Evolutionary conservation across 139 green algal genomes (phyloP), one percentile per base, ranked within the genome.

Genomic region (Tetraselmis chui): DNA sequence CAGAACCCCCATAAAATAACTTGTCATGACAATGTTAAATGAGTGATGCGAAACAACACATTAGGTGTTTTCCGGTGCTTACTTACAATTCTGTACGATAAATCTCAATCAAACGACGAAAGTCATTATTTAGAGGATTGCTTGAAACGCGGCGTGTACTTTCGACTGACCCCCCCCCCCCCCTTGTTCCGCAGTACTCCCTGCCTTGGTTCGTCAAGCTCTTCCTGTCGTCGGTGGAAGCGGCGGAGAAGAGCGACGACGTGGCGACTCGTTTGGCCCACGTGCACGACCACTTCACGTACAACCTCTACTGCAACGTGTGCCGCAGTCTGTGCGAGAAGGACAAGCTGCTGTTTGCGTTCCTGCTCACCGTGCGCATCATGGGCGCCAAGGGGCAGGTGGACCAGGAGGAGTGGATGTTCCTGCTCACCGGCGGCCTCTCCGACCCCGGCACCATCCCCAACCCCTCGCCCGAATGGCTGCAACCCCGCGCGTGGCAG

Each of bases 311-410:
- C 86, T 78, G 89, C 82, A 95, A 95, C 76, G 91, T 95, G 30
- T 92, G 86, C 86, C 82, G 90, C 77, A 93, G 87, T 0, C 82
- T 95, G 24, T 95, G 94, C 90, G 92, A 95, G 90, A 93, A 93
- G 90, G 92, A 94, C 89, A 95, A 95, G 90, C 90, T 95, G 82
- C 83, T 94, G 75, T 95, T 95, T 85, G 87, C 91, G 1, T 95
- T 95, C 88, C 84, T 94, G 81, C 88, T 95, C 31, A 88, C 85
- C 76, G 79, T 82, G 23, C 85, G 91, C 79, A 93, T 97, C 80
- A 76, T 93, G 85, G 86, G 86, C 25, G 84, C 83, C 30, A 82
- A 88, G 79, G 90, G 90, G 25, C 59, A 87, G 32, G 82, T 97
- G 22, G 86, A 92, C 59, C 26, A 32, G 2, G 88, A 91, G 1